Base-by-base conservation (phyloP, 768 basidiomycete species). In the Harrya chromipes region DNA sequence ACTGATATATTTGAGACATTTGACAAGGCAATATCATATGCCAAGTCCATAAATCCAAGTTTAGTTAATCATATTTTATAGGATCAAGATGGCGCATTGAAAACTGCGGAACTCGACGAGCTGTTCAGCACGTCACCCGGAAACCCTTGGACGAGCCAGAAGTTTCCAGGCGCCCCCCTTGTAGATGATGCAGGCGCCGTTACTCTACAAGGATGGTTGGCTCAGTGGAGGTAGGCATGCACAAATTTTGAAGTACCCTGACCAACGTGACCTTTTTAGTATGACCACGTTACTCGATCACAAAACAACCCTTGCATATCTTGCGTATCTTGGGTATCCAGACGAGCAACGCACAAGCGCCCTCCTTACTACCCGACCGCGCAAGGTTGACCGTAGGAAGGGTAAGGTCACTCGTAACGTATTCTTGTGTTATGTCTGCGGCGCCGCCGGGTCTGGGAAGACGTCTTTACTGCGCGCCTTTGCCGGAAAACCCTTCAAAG, bases 261-360 rank as follows among this genome's bases (percentile, higher is more conserved):
- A 20, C 29, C 33, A 36, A 55, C 40, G 14, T 35, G 11, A 41
- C 33, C 36, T 34, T 29, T 35, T 6, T 53, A 97, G 94, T 64
- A 97, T 98, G 94, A 94, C 94, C 1, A 99, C 95, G 0, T 77
- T 98, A 0, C 78, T 98, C n/a, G 91, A 97, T 55, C 87, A 95
- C 61, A 87, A 82, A 66, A 89, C 87, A 14, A 94, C 95, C 0
- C 74, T 99, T 17, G 86, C 92, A 23, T 97, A 97, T 67, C 86
- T 99, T 10, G 94, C 93, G 5, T 97, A 97, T 67, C 80, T 98
- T 40, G 94, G 94, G 39, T 97, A 94, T 69, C 85, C 90, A 1
- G 78, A 78, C 40, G 84, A 85, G 63, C 81, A 80, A 29, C 81
- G 81, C n/a, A 92, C 93, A 10, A 80, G 78, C 17, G 95, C 95